Evolutionary conservation across 345 rosid species (phyloP), one percentile per base, ranked within the genome.

Genomic region (Hibiscus trionum): DNA sequence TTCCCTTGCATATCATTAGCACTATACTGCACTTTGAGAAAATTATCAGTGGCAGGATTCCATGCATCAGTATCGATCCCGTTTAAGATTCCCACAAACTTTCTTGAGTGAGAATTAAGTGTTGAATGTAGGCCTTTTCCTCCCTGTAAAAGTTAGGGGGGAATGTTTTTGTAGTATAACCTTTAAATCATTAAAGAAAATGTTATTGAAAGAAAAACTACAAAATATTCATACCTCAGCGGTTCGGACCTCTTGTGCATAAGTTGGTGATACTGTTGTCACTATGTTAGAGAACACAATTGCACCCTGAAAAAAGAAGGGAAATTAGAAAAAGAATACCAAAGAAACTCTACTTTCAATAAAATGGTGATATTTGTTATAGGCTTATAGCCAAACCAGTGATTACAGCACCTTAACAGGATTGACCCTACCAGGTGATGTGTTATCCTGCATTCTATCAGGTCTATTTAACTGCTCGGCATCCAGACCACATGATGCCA

Each of bases 361-460:
- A 33, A 33, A 33, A 33, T 58, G 55, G 64, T 55, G 27, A 63
- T 47, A 10, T 33, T 33, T 37, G 71, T 3, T 61, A 46, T 7
- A 65, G 33, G 47, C 61, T 2, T 65, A 52, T 12, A 72, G 33
- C 53, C 56, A 17, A 44, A 57, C 33, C 49, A 69, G 61, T 37
- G 60, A 65, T 37, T 64, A 69, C 58, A 49, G 59, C 78, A 94
- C 99, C 90, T 94, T 94, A 27, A 91, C 82, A 77, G 97, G 87
- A 81, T 94, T 94, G 82, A 94, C 75, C 80, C 89, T 86, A 79
- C 91, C 95, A 74, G 70, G 89, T 15, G 90, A 80, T 5, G 85
- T 82, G 77, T 90, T 87, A 81, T 94, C 97, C 80, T 94, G 99
- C 99, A 94, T 90, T 77, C 99, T 88, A 72, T 94, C 99, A 56